phyloP scores from a whole-genome alignment of 441 rosid genomes.

The Isatis lusitanica region DNA sequence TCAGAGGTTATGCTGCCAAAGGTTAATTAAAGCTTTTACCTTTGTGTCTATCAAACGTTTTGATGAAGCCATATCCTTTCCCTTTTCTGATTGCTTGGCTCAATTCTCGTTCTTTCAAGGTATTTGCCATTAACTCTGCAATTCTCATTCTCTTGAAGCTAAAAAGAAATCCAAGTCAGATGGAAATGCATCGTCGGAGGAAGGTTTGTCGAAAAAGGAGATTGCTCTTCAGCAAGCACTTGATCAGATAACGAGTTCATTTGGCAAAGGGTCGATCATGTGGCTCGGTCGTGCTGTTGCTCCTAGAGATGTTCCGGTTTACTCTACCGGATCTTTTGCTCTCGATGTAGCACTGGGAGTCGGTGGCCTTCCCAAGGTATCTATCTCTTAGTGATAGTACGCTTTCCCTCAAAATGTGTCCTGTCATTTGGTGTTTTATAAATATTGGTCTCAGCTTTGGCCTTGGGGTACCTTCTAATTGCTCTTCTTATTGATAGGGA shows the following conservation, averaged over 20 bases:
- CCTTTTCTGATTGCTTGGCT: not conserved
- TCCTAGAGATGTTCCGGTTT: constrained; percentile 67
- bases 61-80: not conserved
- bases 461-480: constrained; percentile 24
- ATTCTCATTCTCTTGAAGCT: constrained; percentile 43
- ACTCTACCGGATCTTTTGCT: constrained; percentile 87
- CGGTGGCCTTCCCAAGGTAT: constrained; percentile 97
- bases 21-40: constrained; percentile 41
- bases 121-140: not conserved
- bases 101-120: not conserved
- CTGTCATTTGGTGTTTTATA: not conserved
- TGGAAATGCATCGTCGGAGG: constrained; percentile 70
- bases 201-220: constrained; percentile 78
- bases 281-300: constrained; percentile 83
- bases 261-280: constrained; percentile 93
- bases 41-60: constrained; percentile 5
- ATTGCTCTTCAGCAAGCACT: constrained; percentile 85
- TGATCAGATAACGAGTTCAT: constrained; percentile 77
- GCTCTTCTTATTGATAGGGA: constrained; percentile 51
- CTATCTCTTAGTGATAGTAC: not conserved
- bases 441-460: constrained; percentile 2
- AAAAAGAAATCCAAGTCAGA: constrained; percentile 70
- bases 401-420: not conserved
- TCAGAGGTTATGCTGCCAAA: constrained; percentile 62
- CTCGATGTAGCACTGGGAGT: constrained; percentile 83